Conservation (phyloP, 495 filamentous ascomycete genomes). For the Saxophila tyrrhenica region DNA sequence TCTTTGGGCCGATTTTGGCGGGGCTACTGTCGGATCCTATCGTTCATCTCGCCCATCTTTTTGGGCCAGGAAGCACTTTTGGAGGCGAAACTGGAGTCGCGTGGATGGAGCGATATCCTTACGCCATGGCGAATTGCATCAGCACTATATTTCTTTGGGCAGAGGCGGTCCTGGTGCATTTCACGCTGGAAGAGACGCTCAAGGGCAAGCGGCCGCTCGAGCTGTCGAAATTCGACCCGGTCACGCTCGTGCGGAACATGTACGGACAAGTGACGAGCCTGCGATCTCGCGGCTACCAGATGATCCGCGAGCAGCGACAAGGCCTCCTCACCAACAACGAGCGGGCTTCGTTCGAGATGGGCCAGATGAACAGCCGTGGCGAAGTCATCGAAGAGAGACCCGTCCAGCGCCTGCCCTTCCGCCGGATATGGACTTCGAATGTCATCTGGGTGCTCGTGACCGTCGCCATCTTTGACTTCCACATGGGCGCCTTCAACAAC, state of each 20-base stretch:
- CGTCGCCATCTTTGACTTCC: slow-evolving; percentile 27
- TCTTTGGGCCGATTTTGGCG: slow-evolving; percentile 25
- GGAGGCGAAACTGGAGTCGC: slow-evolving; percentile 21
- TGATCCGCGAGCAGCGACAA: slow-evolving; percentile 19
- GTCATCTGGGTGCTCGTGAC: slow-evolving; percentile 22
- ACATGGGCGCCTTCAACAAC: slow-evolving; percentile 27
- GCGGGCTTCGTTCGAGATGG: slow-evolving; percentile 12
- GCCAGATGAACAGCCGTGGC: slow-evolving; percentile 7
- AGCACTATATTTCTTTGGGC: slow-evolving; percentile 19
- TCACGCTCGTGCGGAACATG: not conserved
- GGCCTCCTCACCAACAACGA: slow-evolving; percentile 12
- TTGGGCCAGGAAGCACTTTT: slow-evolving; percentile 19
- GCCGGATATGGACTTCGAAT: slow-evolving; percentile 26
- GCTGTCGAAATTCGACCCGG: slow-evolving; percentile 10
- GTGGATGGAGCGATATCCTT: slow-evolving; percentile 26
- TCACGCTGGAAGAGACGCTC: slow-evolving; percentile 23
- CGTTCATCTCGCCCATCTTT: slow-evolving; percentile 12
- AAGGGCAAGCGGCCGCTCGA: slow-evolving; percentile 14
- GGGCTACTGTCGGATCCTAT: slow-evolving; percentile 23
- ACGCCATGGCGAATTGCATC: slow-evolving; percentile 23
- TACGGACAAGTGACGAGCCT: slow-evolving; percentile 2
- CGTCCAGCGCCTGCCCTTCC: slow-evolving; percentile 17
- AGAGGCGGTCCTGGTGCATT: slow-evolving; percentile 20
- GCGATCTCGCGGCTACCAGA: slow-evolving; percentile 9
- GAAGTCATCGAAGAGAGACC: slow-evolving; percentile 9